phyloP scores from a whole-genome alignment of 345 rosid genomes.

The Acer negundo region DNA sequence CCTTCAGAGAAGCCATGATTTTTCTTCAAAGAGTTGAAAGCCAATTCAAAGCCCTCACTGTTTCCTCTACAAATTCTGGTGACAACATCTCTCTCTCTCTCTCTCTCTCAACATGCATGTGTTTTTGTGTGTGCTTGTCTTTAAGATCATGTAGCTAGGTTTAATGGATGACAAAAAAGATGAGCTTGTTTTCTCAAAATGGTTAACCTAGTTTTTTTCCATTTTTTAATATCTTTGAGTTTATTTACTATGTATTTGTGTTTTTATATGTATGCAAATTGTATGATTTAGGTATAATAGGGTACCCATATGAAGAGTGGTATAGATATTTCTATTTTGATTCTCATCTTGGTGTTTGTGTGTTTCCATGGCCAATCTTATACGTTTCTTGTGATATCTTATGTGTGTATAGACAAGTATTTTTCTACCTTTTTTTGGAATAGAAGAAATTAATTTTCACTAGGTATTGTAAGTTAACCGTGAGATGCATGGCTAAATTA shows the following conservation, averaged over 20 bases:
- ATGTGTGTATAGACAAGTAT: not conserved
- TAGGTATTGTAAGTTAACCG: not conserved
- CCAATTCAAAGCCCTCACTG: conserved; percentile 80
- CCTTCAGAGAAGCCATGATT: conserved; percentile 92
- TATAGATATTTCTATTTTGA: conserved; percentile 21
- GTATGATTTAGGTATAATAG: conserved; percentile 19
- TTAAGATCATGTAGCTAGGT: conserved; percentile 8
- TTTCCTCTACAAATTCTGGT: conserved; percentile 68
- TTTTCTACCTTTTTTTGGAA: conserved; percentile 7
- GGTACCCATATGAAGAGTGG: conserved; percentile 11
- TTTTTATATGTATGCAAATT: conserved; percentile 15
- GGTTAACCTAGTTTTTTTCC: not conserved
- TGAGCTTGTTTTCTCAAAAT: conserved; percentile 18
- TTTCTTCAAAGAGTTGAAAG: conserved; percentile 79
- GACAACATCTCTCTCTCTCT: conserved; percentile 24
- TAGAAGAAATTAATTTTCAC: conserved; percentile 4
- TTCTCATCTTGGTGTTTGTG: conserved; percentile 27
- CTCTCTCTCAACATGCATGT: conserved; percentile 25
- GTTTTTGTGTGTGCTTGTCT: not conserved
- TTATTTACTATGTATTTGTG: conserved; percentile 7
- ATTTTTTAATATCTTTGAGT: not conserved
- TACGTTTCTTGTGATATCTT: conserved; percentile 6
- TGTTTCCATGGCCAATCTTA: conserved; percentile 16
- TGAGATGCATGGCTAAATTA: not conserved
- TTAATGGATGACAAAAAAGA: not conserved